Evolutionary conservation across 257 asterid species (phyloP).

Genomic region (Solanum rostratum): DNA sequence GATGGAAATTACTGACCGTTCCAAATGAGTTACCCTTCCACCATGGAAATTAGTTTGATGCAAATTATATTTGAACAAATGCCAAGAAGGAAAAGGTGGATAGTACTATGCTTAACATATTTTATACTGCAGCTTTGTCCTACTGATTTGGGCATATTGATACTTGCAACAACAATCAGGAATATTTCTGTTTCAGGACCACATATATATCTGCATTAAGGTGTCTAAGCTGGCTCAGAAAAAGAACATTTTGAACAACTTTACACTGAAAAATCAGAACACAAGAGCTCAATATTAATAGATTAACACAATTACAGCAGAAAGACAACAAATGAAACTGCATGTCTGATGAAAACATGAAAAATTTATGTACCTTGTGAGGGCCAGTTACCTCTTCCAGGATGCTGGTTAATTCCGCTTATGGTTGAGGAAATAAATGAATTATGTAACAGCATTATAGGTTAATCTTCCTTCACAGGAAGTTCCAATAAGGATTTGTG

Average conservation of each 20-base stretch:
- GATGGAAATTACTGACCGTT: neutral
- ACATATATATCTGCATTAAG: neutral
- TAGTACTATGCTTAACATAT: neutral
- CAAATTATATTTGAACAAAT: neutral
- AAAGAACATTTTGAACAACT: neutral
- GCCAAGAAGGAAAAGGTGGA: neutral
- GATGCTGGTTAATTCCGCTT: neutral
- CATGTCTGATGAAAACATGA: neutral
- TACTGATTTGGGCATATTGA: neutral
- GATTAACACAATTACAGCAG: neutral
- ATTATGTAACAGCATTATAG: neutral
- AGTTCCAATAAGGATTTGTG: neutral
- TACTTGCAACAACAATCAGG: neutral
- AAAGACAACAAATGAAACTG: neutral
- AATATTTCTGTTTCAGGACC: neutral
- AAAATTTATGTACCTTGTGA: neutral
- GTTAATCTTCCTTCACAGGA: neutral
- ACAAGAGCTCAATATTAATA: neutral
- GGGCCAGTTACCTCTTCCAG: neutral
- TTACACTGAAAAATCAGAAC: neutral
- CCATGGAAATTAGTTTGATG: neutral
- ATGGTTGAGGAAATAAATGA: neutral
- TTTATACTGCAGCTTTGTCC: neutral
- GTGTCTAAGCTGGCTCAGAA: neutral
- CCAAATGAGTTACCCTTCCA: neutral